phyloP scores from a whole-genome alignment of 495 filamentous ascomycete genomes.

The Penicillium crystallinum region DNA sequence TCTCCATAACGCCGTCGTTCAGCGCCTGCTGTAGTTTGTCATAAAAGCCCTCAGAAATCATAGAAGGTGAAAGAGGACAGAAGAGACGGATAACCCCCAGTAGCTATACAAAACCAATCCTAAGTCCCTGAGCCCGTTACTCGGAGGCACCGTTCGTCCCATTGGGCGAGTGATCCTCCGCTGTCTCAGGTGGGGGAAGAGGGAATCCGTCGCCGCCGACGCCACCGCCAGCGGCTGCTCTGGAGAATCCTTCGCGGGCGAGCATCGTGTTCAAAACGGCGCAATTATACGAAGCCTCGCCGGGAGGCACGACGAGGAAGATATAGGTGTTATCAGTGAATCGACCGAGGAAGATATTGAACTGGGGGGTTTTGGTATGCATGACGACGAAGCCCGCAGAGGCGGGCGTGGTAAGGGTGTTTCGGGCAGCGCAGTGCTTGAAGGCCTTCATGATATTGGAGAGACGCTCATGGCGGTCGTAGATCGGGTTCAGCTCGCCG shows the following conservation, averaged over 20 bases:
- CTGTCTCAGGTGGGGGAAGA: conserved; percentile 32
- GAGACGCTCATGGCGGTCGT: conserved; percentile 90
- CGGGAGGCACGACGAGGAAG: conserved; percentile 80
- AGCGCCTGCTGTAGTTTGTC: conserved; percentile 18
- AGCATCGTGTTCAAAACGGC: conserved; percentile 84
- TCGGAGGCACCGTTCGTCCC: not conserved
- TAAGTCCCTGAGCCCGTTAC: not conserved
- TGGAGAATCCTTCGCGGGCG: conserved; percentile 71
- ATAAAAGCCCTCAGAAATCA: conserved; percentile 1
- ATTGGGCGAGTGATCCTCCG: conserved; percentile 23
- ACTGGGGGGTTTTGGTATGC: conserved; percentile 64
- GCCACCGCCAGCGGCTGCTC: conserved; percentile 33
- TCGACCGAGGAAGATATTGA: conserved; percentile 87
- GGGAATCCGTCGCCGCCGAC: conserved; percentile 42
- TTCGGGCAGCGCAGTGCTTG: conserved; percentile 71
- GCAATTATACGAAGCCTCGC: conserved; percentile 81
- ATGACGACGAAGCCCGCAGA: conserved; percentile 59
- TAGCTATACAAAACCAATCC: not conserved
- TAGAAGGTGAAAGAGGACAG: not conserved
- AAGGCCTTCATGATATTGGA: conserved; percentile 96
- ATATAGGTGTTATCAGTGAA: conserved; percentile 97
- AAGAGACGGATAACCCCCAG: not conserved
- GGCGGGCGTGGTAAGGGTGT: conserved; percentile 47
- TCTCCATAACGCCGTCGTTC: conserved; percentile 24
- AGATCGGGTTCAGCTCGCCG: conserved; percentile 75